Base-by-base conservation (phyloP, 148 eudicot species). In the Nepenthes mirabilis region DNA sequence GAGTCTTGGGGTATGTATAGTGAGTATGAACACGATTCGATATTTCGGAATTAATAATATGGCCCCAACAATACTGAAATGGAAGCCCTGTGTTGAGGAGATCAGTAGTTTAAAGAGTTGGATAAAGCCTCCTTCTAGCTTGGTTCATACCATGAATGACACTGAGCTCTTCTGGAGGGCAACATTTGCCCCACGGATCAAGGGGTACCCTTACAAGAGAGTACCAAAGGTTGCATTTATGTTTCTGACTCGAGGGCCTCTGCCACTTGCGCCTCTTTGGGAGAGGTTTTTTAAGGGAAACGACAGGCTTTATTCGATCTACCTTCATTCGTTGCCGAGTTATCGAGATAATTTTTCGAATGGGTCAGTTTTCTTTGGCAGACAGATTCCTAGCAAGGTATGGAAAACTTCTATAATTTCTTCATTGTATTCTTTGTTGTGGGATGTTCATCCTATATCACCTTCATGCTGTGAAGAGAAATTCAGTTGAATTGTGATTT, bases 361-460 rank as follows among this genome's bases (percentile, higher is more conserved):
- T 14, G 69, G 72, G 5, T 79, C 83, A 3, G 83, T 70, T 37
- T 79, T 79, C 67, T 72, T 72, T 60, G 68, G 52, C 62, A 72
- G 83, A 34, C 77, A 79, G 69, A 66, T 79, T 55, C 83, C 75
- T 4, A 79, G 83, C 64, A 67, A 75, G 83, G 83, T 79, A 79
- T 45, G 33, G 9, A 36, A n/a, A 65, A 47, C 45, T 3, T 12
- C 9, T 6, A 40, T 53, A 40, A 9, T 5, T 52, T 43, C 4
- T 40, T 2, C 35, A 3, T 5, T 34, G 10, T 55, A 33, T 60
- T 32, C 34, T 11, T 40, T 8, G 4, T 3, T 40, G 45, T 8
- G 45, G 45, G 45, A 40, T 40, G 45, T 8, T 40, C 45, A 40
- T 40, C 4, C 45, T 40, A 8, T 4, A 40, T 40, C 8, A 3